Conservation (phyloP, 495 filamentous ascomycete genomes). For the Xylaria curta region DNA sequence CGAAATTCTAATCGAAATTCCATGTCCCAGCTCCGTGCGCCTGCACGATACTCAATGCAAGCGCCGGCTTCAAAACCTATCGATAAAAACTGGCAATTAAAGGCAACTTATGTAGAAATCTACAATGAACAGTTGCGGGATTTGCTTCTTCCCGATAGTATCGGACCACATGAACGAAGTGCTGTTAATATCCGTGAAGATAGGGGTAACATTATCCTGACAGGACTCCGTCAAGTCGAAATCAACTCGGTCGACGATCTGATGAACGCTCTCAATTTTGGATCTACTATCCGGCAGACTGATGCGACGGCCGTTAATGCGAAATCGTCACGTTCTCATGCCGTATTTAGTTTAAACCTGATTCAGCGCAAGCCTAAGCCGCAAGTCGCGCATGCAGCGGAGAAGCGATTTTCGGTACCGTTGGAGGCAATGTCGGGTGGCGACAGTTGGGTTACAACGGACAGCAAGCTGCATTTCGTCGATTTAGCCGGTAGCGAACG, state of each 20-base stretch:
- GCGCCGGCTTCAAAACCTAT: conserved; percentile 54
- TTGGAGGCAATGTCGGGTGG: conserved; percentile 75
- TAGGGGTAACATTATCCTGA: conserved; percentile 90
- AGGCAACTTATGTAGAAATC: conserved; percentile 98
- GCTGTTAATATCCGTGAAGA: conserved; percentile 90
- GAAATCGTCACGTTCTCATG: conserved; percentile 97
- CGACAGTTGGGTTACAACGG: conserved; percentile 78
- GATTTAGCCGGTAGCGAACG: conserved; percentile 97
- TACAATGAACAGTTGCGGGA: conserved; percentile 97
- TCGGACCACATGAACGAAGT: conserved; percentile 70
- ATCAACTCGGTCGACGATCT: conserved; percentile 95
- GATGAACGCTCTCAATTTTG: conserved; percentile 85
- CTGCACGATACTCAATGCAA: conserved; percentile 77
- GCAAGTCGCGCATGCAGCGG: conserved; percentile 58
- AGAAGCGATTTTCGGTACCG: conserved; percentile 91
- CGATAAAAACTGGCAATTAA: conserved; percentile 91
- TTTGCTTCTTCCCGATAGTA: conserved; percentile 80
- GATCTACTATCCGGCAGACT: conserved; percentile 93
- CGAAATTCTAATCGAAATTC: conserved; percentile 64
- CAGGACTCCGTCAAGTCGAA: conserved; percentile 84
- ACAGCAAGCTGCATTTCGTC: conserved; percentile 99
- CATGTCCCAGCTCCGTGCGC: conserved; percentile 81
- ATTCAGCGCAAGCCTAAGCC: conserved; percentile 79
- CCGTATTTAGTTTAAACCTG: conserved; percentile 94
- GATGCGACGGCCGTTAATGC: conserved; percentile 99